Evolutionary conservation across 345 rosid species (phyloP), one percentile per base, ranked within the genome.

Genomic region (Balakata baccata): DNA sequence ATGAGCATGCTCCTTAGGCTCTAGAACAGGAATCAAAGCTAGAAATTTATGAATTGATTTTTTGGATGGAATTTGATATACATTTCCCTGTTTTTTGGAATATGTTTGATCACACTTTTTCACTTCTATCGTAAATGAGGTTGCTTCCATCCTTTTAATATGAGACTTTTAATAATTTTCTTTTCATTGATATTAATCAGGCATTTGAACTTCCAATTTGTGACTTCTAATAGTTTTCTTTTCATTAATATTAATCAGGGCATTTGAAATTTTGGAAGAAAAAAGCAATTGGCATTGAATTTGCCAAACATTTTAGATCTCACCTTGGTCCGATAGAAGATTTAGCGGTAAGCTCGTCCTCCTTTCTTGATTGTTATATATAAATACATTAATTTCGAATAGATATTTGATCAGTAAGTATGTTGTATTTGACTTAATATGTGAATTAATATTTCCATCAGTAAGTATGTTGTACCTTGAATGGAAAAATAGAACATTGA

Each of bases 261-360:
- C 99, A 95, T 84, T 80, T 92, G 86, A 95, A 95, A 81, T 92
- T 95, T 81, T 95, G 99, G 99, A 95, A 95, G 94, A 95, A 92
- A 67, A 92, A 89, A 73, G 80, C 92, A 11, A 61, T 75, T 51
- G 99, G 96, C 43, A 87, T 92, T 22, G 99, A 95, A 85, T 95
- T 95, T 83, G 98, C 99, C 41, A 95, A 95, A 85, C 98, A 95
- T 84, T 95, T 89, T 77, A 89, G 93, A 60, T 89, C 99, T 43
- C 99, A 95, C 76, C 89, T 92, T 52, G 97, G 97, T 77, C 97
- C 99, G 22, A 89, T 95, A 57, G 93, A 92, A 86, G 99, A 94
- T 73, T 76, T 95, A 78, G 94, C 94, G 85, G 98, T 95, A 77
- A 88, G 97, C 69, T 70, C 59, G 67, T 62, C 22, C 53, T 70